Evolutionary conservation across 1,284 basidiomycete species (phyloP).

Genomic region (Hypsizygus ulmarius): DNA sequence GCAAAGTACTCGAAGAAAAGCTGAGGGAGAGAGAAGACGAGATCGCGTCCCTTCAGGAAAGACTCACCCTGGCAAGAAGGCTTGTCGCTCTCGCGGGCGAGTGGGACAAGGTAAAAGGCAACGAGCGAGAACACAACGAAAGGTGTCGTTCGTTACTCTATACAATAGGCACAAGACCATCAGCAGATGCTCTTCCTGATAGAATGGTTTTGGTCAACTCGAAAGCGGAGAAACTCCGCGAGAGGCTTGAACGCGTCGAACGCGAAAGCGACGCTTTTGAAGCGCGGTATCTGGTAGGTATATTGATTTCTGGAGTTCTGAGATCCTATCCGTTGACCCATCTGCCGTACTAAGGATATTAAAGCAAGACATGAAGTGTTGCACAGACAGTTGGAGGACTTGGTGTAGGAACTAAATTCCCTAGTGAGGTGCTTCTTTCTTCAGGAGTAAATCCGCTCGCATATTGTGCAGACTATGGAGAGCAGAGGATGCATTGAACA

Average conservation of each 20-base stretch:
- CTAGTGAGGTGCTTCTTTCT: too few species aligned
- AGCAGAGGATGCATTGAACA: too few species aligned
- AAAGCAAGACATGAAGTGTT: constrained; percentile 24
- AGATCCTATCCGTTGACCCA: not conserved
- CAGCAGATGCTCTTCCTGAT: not conserved
- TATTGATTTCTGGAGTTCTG: not conserved
- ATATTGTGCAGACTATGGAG: too few species aligned
- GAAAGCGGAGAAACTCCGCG: constrained; percentile 9
- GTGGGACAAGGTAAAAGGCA: constrained; percentile 20
- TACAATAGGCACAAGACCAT: not conserved
- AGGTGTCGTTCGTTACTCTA: constrained; percentile 22
- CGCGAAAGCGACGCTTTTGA: constrained; percentile 13
- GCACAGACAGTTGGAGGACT: constrained; percentile 23
- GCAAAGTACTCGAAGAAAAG: constrained; percentile 16
- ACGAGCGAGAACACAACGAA: constrained; percentile 24
- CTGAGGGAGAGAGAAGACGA: constrained; percentile 22
- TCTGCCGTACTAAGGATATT: constrained; percentile 22
- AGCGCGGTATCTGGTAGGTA: constrained; percentile 9
- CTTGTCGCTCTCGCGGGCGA: constrained; percentile 23
- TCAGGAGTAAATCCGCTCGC: too few species aligned
- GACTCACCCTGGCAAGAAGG: constrained; percentile 22
- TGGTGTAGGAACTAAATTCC: constrained; percentile 2
- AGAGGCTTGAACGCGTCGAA: constrained; percentile 10
- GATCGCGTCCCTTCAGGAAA: constrained; percentile 23
- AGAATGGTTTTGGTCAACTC: constrained; percentile 9